These are phyloP conservation scores for Pueraria montana DNA, from an alignment of 306 rosid species.

Conservation along the genomic window DNA sequence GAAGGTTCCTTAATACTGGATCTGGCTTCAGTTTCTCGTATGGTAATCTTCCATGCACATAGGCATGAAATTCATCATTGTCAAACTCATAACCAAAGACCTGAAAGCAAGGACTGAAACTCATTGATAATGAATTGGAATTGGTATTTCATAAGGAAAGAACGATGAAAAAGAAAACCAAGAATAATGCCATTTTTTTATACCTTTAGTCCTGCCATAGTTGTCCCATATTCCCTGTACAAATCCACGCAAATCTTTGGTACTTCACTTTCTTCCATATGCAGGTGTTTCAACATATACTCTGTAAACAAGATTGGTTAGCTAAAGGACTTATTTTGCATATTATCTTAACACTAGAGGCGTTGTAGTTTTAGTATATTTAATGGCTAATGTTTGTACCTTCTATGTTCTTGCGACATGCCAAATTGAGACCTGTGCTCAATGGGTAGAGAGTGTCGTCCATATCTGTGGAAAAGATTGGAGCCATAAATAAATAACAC, in stretches of 20 bases:
- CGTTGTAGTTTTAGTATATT: background rate
- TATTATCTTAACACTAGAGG: constrained; percentile 18
- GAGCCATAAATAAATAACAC: background rate
- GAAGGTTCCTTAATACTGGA: constrained; percentile 78
- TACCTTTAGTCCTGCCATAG: constrained; percentile 95
- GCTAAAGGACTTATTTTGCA: constrained; percentile 14
- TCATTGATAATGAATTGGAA: no score
- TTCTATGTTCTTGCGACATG: constrained; percentile 82
- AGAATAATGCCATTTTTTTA: background rate
- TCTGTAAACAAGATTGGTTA: constrained; percentile 55
- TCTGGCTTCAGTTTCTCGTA: constrained; percentile 76
- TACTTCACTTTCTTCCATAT: constrained; percentile 75
- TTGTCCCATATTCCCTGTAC: constrained; percentile 80
- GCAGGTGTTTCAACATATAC: constrained; percentile 71
- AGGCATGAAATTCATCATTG: constrained; percentile 79
- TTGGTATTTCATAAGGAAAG: background rate
- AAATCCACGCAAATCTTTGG: constrained; percentile 79
- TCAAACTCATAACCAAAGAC: constrained; percentile 78
- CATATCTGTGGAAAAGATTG: constrained; percentile 63
- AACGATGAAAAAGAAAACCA: constrained; percentile 12
- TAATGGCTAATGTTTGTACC: constrained; percentile 49
- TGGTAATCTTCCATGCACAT: constrained; percentile 84
- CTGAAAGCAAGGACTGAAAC: constrained; percentile 44
- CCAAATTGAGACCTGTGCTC: constrained; percentile 77
- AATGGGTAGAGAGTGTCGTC: constrained; percentile 89